Base-by-base conservation (phyloP, 1,139 yeast genomes). In the Candida labiduridarum region DNA sequence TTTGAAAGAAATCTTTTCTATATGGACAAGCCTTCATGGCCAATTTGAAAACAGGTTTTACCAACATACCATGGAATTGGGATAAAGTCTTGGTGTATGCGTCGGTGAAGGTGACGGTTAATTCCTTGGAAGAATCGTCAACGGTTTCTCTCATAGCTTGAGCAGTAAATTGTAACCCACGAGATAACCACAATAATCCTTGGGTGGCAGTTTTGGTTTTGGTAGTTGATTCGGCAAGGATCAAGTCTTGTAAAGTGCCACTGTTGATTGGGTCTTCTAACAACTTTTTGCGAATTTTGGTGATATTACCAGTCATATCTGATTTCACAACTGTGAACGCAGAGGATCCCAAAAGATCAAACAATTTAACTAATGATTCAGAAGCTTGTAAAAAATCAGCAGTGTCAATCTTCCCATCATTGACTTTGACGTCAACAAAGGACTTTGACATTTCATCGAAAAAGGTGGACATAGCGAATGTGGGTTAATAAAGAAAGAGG, bases 11-110 rank as follows among this genome's bases (percentile, higher is more conserved):
- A 63, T 85, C 96, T 67, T 84, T 84, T 74, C 97, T 83, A 72
- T 89, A 90, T 31, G 97, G 97, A 69, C 96, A 89, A 1, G 96
- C 96, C 69, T 89, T 89, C 97, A 90, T 90, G 50, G 97, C 97
- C 65, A 91, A 79, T 78, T 88, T 89, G 80, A 90, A 91, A 52
- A 90, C 83, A 27, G 96, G 96, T 65, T 87, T 87, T 56, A 90
- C 78, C 63, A 90, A 74, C 79, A 90, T 83, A 52, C 87, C 85
- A 71, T 90, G 97, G 71, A 83, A 84, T 68, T 90, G 84, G 52
- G 88, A 80, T 66, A 90, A 80, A 2, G 97, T 90, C 69, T 85
- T 86, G 55, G 78, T 65, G 74, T 90, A 90, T 25, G 96, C 89
- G 60, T 85, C 88, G 49, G 94, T 88, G 76, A 90, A 90, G 15